phyloP scores from a whole-genome alignment of 2,329 filamentous ascomycete species.

The Neonectria ditissima region DNA sequence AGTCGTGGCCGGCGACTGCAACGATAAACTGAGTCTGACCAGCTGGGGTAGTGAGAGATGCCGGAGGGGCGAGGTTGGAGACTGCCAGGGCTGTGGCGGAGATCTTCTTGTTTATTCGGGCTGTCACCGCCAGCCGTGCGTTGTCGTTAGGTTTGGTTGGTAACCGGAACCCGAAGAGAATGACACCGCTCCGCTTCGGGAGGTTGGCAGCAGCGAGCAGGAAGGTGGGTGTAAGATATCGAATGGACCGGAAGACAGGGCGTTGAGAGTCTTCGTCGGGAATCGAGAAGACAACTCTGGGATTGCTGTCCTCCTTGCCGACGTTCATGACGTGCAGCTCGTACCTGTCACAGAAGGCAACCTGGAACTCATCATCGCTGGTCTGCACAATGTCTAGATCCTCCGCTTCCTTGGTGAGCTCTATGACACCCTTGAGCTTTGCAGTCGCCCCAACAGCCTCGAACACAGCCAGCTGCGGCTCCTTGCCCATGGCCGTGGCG shows the following conservation, averaged over 20 bases:
- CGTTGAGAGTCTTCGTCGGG: conserved; percentile 60
- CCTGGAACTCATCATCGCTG: conserved; percentile 71
- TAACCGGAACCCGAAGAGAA: conserved; percentile 68
- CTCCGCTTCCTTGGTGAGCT: conserved; percentile 68
- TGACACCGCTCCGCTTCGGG: conserved; percentile 67
- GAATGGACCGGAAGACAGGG: conserved; percentile 68
- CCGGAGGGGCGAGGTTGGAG: conserved; percentile 71
- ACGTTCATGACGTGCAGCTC: conserved; percentile 78
- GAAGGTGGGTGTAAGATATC: conserved; percentile 69
- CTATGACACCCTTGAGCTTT: conserved; percentile 61
- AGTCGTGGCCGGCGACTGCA: conserved; percentile 83
- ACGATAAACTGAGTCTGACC: conserved; percentile 82
- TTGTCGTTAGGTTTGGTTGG: conserved; percentile 51
- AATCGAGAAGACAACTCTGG: conserved; percentile 68
- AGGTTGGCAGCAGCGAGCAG: conserved; percentile 69
- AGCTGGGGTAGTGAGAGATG: conserved; percentile 61
- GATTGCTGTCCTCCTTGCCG: conserved; percentile 60
- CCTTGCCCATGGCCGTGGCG: conserved; percentile 80
- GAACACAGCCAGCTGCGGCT: conserved; percentile 85
- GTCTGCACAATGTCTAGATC: conserved; percentile 77
- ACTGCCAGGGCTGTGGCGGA: conserved; percentile 84
- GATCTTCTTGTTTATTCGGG: conserved; percentile 73
- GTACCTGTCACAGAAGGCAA: conserved; percentile 83
- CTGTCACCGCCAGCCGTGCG: conserved; percentile 63
- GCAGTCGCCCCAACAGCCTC: conserved; percentile 64